Conservation (phyloP, 2,329 filamentous ascomycete genomes). For the Aurifilum marmelostoma region DNA sequence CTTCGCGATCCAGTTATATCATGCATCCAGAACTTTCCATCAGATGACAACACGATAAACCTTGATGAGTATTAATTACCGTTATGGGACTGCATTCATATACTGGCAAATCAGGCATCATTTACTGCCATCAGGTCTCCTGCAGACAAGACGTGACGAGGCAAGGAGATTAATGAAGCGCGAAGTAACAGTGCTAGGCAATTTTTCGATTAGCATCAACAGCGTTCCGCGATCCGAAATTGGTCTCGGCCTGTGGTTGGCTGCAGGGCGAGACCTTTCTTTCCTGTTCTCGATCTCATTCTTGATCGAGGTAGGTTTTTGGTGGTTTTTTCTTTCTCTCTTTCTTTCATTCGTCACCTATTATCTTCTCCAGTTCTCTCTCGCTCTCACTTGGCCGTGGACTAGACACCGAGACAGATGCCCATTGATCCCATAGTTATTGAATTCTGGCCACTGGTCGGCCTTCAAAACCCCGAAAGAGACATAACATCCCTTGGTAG, state of each 20-base stretch:
- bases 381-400: neutral
- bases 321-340: too few relatives aligned
- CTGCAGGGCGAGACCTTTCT: neutral
- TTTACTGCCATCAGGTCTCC: neutral
- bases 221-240: neutral
- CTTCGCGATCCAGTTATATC: neutral
- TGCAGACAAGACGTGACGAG: neutral
- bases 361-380: too few relatives aligned
- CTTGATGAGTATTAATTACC: neutral
- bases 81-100: neutral
- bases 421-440: neutral
- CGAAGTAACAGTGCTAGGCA: neutral
- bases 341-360: too few relatives aligned
- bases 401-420: neutral
- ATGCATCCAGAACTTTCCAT: neutral
- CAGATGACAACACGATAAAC: neutral
- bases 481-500: neutral
- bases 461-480: neutral
- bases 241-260: neutral
- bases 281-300: neutral
- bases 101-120: neutral
- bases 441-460: neutral
- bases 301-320: neutral
- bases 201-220: neutral
- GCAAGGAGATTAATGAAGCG: neutral